Evolutionary conservation across 768 basidiomycete species (phyloP).

Genomic region (Lactarius hengduanensis): DNA sequence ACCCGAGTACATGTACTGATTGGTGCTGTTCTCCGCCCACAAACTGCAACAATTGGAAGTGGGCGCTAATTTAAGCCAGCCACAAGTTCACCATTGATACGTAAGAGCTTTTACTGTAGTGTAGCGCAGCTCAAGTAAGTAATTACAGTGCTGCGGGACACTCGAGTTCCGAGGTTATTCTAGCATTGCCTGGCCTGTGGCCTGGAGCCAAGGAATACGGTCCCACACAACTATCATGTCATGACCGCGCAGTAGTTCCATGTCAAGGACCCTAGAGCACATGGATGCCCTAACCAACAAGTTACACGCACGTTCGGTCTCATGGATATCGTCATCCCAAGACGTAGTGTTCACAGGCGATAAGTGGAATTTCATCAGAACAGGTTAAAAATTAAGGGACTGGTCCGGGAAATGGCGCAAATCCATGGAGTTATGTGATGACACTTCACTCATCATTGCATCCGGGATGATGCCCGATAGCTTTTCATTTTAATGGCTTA

Average conservation of each 20-base stretch:
- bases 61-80: not conserved
- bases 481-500: not conserved
- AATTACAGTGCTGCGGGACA: not conserved
- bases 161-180: not conserved
- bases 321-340: not conserved
- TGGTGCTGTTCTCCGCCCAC: not conserved
- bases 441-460: not conserved
- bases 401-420: not conserved
- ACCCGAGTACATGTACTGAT: not conserved
- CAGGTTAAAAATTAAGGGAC: too few species aligned
- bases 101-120: not conserved
- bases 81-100: not conserved
- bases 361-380: too few species aligned
- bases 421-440: not conserved
- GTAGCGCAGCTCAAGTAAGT: not conserved
- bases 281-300: not conserved
- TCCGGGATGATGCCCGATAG: not conserved
- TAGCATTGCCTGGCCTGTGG: not conserved
- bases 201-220: not conserved
- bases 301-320: not conserved
- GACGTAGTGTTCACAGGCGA: not conserved
- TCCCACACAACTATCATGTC: not conserved
- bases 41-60: not conserved
- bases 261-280: not conserved
- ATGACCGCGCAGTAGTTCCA: not conserved